Evolutionary conservation across 1,284 basidiomycete genomes (phyloP), one percentile per base, ranked within the genome.

Genomic region (Kalmanozyma brasiliensis): DNA sequence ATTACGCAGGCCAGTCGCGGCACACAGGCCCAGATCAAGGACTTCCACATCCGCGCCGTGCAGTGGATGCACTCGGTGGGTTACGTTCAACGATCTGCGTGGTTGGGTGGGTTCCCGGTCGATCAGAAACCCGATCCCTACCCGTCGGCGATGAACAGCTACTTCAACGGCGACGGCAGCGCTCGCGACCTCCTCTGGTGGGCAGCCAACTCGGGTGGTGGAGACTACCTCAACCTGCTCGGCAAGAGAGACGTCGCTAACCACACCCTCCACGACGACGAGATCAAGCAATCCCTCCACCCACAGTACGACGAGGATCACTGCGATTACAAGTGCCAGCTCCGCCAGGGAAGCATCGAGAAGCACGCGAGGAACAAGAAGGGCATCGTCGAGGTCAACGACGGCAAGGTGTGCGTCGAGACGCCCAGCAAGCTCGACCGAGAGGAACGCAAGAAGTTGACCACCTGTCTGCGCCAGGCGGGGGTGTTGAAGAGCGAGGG

Each of bases 41-140:
- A 58, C 26, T 81, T 79, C 67, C 60, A 73, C 43, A 24, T 49
- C 8, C 34, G 62, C 7, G 73, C 74, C 16, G 63, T 74, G 7
- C 10, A 58, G n/a, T 81, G 70, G 65, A 65, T 80, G 59, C 37
- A 49, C 14, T 16, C 34, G 14, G 49, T 53, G 33, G 52, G 57
- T 6, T 80, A 76, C 51, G 71, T 81, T 42, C 20, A 77, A 35
- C 71, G 78, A 32, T 73, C 63, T 17, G 74, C 76, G 3, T 78
- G 76, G 78, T 43, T 79, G 33, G 79, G 79, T 9, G 65, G 75
- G 24, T 81, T 76, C 56, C 53, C 70, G 19, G 44, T 73, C 34
- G 38, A 59, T 41, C 47, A 73, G 35, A 72, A 77, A 8, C 78
- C 78, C 20, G 79, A 81, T 47, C 44, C 46, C 7, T 81, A 66